Conservation (phyloP, 805 yeast genomes). For the Candida quercuum region DNA sequence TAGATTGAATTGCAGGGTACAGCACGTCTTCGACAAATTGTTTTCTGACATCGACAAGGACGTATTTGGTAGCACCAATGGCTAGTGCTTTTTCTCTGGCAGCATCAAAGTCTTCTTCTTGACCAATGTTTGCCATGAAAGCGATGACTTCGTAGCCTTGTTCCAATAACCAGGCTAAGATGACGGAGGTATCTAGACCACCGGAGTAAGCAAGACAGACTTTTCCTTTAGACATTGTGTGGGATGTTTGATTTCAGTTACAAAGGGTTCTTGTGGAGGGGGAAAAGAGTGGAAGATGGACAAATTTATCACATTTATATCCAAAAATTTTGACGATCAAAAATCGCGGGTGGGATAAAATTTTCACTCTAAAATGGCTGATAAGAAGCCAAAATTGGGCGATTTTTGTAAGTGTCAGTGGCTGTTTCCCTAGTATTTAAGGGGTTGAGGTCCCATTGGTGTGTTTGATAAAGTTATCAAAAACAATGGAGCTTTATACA, state of each 20-base stretch:
- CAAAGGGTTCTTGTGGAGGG: not conserved
- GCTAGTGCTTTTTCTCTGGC: conserved; percentile 95
- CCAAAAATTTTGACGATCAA: too few relatives aligned
- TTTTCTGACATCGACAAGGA: conserved; percentile 89
- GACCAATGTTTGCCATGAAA: conserved; percentile 97
- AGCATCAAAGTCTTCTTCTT: conserved; percentile 97
- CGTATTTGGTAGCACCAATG: conserved; percentile 95
- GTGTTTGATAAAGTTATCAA: too few relatives aligned
- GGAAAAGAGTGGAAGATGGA: not conserved
- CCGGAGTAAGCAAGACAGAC: conserved; percentile 99
- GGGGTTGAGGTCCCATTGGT: too few relatives aligned
- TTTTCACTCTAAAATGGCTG: too few relatives aligned
- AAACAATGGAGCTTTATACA: too few relatives aligned
- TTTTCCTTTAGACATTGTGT: conserved; percentile 93
- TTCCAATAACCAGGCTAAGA: conserved; percentile 96
- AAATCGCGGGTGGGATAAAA: too few relatives aligned
- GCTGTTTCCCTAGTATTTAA: too few relatives aligned
- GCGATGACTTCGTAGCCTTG: conserved; percentile 98
- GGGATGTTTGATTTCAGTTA: not conserved
- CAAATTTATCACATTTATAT: too few relatives aligned
- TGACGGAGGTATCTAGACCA: conserved; percentile 96
- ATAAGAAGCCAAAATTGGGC: too few relatives aligned
- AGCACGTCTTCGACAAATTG: conserved; percentile 91
- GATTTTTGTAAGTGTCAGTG: too few relatives aligned
- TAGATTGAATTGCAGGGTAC: conserved; percentile 93